Evolutionary conservation across 1,284 basidiomycete genomes (phyloP), one percentile per base, ranked within the genome.

Genomic region (Ceratobasidium sp.): DNA sequence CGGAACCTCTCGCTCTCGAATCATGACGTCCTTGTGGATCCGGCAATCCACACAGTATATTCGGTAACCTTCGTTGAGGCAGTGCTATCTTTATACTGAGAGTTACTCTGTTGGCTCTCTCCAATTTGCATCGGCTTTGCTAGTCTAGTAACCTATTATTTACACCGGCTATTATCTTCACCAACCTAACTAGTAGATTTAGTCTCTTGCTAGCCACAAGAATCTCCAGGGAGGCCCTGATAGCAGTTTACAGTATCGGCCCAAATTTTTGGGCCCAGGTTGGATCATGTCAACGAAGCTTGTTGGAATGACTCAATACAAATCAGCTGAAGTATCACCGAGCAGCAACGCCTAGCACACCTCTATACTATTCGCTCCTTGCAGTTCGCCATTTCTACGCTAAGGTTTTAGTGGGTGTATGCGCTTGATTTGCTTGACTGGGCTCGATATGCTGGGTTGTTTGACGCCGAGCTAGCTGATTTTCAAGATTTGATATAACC

Each of bases 1-100:
- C 13, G 44, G 18, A 28, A 53, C 28, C 51, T 55, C 46, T 53
- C 20, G 39, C 68, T 70, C 68, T 56, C 68, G 15, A 55, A 23
- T 18, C 53, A 13, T 56, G 39, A 40, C 49, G 39, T 49, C 26
- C 28, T 70, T 56, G 44, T 23, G 49, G 40, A 70, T 26, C 68
- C 53, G 40, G 51, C 51, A 56, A 70, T 26, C 42, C 53, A 70
- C 67, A 55, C 51, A 33, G 23, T 67, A 46, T 20, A 18, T 18
- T 33, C 64, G 44, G 64, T 15, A 13, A 67, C 12, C 46, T 56
- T 28, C 26, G 28, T 28, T 28, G 55, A 1, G 55, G 55, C 55
- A 26, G 55, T 56, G 55, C 46, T 56, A 12, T 28, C 6, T 56
- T 9, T 28, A 6, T 6, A 12, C 15, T 3, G 26, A 56, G 9